These are phyloP conservation scores for Auricularia sp. DNA, from an alignment of 768 basidiomycete species.

Conservation along the genomic window DNA sequence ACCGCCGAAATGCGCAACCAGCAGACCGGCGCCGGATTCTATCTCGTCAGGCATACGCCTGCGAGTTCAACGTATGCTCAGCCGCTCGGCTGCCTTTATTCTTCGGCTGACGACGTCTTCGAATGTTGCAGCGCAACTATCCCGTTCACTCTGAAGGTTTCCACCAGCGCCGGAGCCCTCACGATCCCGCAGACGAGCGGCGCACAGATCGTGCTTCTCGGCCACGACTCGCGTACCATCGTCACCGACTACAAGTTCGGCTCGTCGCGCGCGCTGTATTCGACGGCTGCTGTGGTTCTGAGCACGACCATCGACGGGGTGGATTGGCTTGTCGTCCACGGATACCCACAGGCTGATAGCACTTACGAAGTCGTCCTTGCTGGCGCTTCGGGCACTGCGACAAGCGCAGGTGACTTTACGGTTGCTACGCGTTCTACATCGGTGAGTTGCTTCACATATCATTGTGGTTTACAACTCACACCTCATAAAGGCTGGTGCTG, in stretches of 20 bases:
- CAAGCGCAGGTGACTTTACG: neutral
- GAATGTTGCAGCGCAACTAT: slow-evolving; percentile 29
- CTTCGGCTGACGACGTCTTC: neutral
- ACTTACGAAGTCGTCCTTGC: neutral
- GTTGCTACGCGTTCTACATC: neutral
- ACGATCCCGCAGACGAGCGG: slow-evolving; percentile 47
- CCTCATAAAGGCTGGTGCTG: neutral
- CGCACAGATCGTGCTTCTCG: slow-evolving; percentile 44
- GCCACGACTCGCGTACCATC: slow-evolving; percentile 65
- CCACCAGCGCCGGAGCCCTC: slow-evolving; percentile 41
- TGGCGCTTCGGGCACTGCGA: neutral
- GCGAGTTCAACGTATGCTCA: neutral
- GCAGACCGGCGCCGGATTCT: slow-evolving; percentile 10
- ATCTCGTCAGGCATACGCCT: slow-evolving; percentile 10
- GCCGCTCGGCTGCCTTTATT: neutral
- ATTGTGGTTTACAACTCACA: neutral
- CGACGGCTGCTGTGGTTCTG: slow-evolving; percentile 9
- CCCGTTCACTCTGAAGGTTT: slow-evolving; percentile 51
- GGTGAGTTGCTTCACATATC: neutral
- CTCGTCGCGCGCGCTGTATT: slow-evolving; percentile 7
- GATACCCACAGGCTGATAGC: neutral
- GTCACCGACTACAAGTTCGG: slow-evolving; percentile 69
- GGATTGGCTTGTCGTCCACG: slow-evolving; percentile 13
- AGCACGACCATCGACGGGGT: slow-evolving; percentile 6
- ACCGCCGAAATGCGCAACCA: slow-evolving; percentile 10